These are phyloP conservation scores for Colletotrichum simmondsii DNA, from an alignment of 2,329 filamentous ascomycete genomes.

Conservation along the genomic window DNA sequence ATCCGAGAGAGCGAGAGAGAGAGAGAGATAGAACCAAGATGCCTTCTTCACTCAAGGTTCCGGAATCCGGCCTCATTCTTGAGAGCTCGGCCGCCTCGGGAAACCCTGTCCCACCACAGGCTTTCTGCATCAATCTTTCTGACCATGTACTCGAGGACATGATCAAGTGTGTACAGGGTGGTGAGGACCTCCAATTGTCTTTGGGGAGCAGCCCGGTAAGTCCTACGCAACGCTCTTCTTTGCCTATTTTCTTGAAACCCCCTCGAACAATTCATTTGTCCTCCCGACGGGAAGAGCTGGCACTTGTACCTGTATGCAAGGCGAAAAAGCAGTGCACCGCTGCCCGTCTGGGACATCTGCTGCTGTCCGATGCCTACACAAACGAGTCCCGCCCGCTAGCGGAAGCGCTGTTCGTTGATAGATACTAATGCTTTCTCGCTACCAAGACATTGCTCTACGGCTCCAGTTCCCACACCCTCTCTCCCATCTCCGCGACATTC, in stretches of 20 bases:
- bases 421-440: slow-evolving; percentile 18
- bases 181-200: slow-evolving; percentile 66
- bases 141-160: slow-evolving; percentile 70
- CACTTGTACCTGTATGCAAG: slow-evolving; percentile 8
- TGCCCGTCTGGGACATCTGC: background rate
- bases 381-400: background rate
- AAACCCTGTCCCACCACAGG: slow-evolving; percentile 59
- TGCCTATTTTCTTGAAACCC: background rate
- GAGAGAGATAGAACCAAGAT: slow-evolving; percentile 47
- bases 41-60: slow-evolving; percentile 63
- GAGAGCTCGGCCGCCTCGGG: slow-evolving; percentile 58
- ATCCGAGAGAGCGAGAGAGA: slow-evolving; percentile 8
- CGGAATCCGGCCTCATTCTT: slow-evolving; percentile 67
- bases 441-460: slow-evolving; percentile 66
- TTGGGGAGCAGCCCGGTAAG: slow-evolving; percentile 71
- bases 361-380: background rate
- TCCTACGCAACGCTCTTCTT: slow-evolving; percentile 33
- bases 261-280: slow-evolving; percentile 21
- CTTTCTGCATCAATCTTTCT: slow-evolving; percentile 67
- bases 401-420: background rate
- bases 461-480: slow-evolving; percentile 59
- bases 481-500: slow-evolving; percentile 55
- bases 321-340: slow-evolving; percentile 14
- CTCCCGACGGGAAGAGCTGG: slow-evolving; percentile 5
- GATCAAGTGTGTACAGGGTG: slow-evolving; percentile 69